Conservation (phyloP, 2,329 filamentous ascomycete species). For the Arthrobotrys megalospora region DNA sequence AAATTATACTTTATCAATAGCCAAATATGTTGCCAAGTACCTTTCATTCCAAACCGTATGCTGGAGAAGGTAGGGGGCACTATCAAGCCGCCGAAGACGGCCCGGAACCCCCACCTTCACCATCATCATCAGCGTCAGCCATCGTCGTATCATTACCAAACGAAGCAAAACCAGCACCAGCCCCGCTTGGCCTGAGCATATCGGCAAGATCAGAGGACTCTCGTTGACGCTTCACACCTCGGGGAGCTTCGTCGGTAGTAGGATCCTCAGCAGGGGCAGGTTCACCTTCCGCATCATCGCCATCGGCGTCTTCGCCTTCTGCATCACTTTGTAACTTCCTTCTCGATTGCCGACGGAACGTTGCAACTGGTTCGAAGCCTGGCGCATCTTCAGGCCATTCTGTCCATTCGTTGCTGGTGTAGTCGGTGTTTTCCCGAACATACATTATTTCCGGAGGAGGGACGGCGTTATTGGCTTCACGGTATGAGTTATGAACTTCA, state of each 20-base stretch:
- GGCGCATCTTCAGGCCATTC: conserved; percentile 44
- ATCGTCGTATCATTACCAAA: conserved; percentile 41
- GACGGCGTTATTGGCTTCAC: conserved; percentile 40
- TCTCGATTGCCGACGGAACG: conserved; percentile 33
- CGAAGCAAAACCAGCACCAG: background rate
- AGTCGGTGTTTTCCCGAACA: conserved; percentile 39
- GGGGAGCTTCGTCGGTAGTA: conserved; percentile 14
- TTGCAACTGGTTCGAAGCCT: conserved; percentile 48
- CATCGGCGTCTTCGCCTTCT: conserved; percentile 7
- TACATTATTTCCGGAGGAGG: conserved; percentile 54
- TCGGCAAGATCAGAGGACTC: conserved; percentile 39
- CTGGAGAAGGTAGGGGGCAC: background rate
- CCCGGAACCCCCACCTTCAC: conserved; percentile 5
- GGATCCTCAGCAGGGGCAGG: conserved; percentile 26
- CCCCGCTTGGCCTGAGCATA: conserved; percentile 8
- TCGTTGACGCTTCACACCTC: conserved; percentile 44
- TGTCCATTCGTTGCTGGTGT: conserved; percentile 45
- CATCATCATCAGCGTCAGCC: conserved; percentile 42
- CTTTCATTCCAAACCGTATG: background rate
- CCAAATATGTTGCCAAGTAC: background rate
- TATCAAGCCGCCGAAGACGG: conserved; percentile 15
- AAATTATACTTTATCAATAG: background rate
- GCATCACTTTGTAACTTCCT: conserved; percentile 3
- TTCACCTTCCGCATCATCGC: conserved; percentile 29
- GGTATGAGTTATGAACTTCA: conserved; percentile 47